Percentiles rank a stretch among this genome's conserved stretches.
These are phyloP conservation scores for Candida buenavistaensis DNA, from an alignment of 1,139 yeast genomes.

Conservation along the genomic window DNA sequence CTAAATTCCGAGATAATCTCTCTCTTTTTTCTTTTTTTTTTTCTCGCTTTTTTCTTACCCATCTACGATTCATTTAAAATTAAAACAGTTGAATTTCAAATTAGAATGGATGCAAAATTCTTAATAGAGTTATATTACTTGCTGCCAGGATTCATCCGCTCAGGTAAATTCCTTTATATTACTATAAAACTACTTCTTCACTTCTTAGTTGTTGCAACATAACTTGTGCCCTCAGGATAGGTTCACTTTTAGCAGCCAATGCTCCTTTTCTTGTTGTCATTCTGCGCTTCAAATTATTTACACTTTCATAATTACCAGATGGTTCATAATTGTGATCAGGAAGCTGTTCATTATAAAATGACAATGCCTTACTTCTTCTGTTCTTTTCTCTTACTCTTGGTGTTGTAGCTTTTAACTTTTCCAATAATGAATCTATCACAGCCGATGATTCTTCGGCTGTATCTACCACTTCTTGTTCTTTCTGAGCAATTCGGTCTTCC, in stretches of 20 bases:
- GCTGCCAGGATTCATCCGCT: no score
- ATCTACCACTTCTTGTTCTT: constrained; percentile 14
- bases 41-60: no score
- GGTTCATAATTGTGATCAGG: no score
- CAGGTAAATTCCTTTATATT: no score
- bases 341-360: constrained; percentile 38
- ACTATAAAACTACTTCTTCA: no score
- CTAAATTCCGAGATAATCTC: no score
- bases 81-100: no score
- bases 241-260: constrained; percentile 21
- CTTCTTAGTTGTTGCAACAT: constrained; percentile 40
- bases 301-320: constrained; percentile 39
- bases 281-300: constrained; percentile 37
- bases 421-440: constrained; percentile 40
- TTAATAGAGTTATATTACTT: no score
- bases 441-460: constrained; percentile 23
- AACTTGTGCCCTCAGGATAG: constrained; percentile 39
- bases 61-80: no score
- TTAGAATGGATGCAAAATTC: no score
- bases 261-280: constrained; percentile 33
- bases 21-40: no score
- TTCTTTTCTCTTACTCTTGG: constrained; percentile 23
- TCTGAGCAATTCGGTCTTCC: constrained; percentile 25
- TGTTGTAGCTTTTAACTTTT: constrained; percentile 36
- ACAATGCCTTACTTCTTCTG: constrained; percentile 35